These are phyloP conservation scores for Backusella mclennaniae DNA, from an alignment of 192 early-diverging fungal species.

Conservation along the genomic window DNA sequence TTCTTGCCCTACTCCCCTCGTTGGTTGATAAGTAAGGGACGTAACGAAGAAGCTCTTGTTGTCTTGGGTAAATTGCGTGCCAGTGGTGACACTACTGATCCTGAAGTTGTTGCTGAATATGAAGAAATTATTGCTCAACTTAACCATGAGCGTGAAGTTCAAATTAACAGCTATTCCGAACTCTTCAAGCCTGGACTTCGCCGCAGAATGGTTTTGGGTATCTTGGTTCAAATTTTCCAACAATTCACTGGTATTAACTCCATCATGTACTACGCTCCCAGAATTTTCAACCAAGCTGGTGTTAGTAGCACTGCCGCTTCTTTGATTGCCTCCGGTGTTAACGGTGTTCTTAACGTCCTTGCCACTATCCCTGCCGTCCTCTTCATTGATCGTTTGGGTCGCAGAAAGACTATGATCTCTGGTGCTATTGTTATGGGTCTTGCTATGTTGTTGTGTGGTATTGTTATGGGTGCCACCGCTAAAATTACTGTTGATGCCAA, in stretches of 20 bases:
- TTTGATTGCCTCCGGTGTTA: constrained; percentile 35
- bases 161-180: constrained; percentile 58
- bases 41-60: constrained; percentile 63
- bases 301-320: constrained; percentile 13
- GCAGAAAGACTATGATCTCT: constrained; percentile 67
- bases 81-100: constrained; percentile 49
- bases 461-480: constrained; percentile 41
- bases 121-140: constrained; percentile 71
- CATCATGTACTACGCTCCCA: constrained; percentile 67
- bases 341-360: constrained; percentile 70
- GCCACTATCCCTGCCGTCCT: constrained; percentile 83
- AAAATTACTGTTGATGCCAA: constrained; percentile 26
- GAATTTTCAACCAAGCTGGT: constrained; percentile 37
- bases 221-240: constrained; percentile 71
- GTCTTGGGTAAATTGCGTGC: constrained; percentile 71
- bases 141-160: constrained; percentile 59
- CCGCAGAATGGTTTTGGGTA: constrained; percentile 62
- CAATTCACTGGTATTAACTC: constrained; percentile 87
- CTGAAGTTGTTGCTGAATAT: constrained; percentile 61
- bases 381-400: constrained; percentile 76
- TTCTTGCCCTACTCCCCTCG: constrained; percentile 87
- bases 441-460: constrained; percentile 19
- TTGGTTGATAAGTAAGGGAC: constrained; percentile 72
- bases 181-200: constrained; percentile 42
- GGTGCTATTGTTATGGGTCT: constrained; percentile 68